Evolutionary conservation across 2,329 filamentous ascomycete genomes (phyloP).

Genomic region (Amauroascus niger): DNA sequence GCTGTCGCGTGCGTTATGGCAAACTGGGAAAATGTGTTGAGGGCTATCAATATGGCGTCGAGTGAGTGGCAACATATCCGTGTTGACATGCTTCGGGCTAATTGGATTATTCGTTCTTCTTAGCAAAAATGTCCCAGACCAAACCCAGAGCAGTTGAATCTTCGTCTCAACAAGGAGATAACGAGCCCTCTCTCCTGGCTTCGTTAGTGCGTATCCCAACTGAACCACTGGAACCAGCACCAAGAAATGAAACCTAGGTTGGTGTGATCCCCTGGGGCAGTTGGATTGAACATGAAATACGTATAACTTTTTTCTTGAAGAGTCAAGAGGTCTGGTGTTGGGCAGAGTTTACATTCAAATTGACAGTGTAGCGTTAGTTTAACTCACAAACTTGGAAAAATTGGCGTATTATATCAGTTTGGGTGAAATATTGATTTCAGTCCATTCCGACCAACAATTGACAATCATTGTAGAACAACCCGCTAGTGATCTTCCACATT

Average conservation of each 20-base stretch:
- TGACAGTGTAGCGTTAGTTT: too few species aligned
- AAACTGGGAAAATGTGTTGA: constrained; percentile 57
- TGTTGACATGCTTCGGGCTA: background rate
- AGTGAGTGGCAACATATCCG: constrained; percentile 38
- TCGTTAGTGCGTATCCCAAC: constrained; percentile 38
- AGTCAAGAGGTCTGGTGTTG: too few species aligned
- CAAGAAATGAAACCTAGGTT: background rate
- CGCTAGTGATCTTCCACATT: too few species aligned
- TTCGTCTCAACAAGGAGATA: constrained; percentile 36
- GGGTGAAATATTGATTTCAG: too few species aligned
- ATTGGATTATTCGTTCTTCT: background rate
- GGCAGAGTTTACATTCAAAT: too few species aligned
- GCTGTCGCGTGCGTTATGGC: constrained; percentile 57
- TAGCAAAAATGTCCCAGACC: constrained; percentile 1
- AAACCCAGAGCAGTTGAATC: background rate
- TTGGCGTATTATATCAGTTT: too few species aligned
- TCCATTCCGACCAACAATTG: too few species aligned
- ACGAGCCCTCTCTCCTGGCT: constrained; percentile 46
- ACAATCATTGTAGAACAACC: too few species aligned
- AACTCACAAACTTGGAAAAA: too few species aligned
- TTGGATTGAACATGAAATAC: background rate
- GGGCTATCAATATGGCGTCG: constrained; percentile 56
- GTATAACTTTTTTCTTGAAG: too few species aligned
- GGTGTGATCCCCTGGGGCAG: background rate
- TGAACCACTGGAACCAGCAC: constrained; percentile 18